A percentile compares a stretch with the other conserved stretches of the same genome.
phyloP scores from a whole-genome alignment of 306 rosid species.

The Fragaria vesca region DNA sequence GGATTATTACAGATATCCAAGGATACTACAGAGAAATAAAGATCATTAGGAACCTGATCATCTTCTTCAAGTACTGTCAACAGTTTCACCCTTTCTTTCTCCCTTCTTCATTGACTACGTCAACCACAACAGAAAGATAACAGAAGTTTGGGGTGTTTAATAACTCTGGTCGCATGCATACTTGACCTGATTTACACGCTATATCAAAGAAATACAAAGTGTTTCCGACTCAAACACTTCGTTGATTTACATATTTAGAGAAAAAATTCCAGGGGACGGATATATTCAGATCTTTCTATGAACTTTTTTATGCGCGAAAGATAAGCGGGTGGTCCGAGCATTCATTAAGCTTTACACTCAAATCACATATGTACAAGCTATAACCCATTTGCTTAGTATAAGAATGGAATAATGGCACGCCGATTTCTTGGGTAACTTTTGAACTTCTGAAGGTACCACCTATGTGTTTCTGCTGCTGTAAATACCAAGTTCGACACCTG shows the following conservation, averaged over 20 bases:
- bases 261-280: not conserved
- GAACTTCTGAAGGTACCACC: constrained; percentile 77
- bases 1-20: too few relatives aligned
- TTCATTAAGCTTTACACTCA: not conserved
- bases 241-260: not conserved
- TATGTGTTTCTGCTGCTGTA: constrained; percentile 84
- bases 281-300: not conserved
- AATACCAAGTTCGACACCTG: constrained; percentile 73
- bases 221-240: not conserved
- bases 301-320: not conserved
- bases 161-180: too few relatives aligned
- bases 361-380: not conserved
- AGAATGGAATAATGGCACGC: constrained; percentile 60
- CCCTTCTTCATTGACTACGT: not conserved
- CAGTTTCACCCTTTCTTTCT: too few relatives aligned
- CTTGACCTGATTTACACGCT: not conserved
- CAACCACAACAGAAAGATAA: too few relatives aligned
- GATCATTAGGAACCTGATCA: too few relatives aligned
- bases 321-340: not conserved
- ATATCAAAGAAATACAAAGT: not conserved
- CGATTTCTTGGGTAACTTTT: constrained; percentile 64
- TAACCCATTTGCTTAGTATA: constrained; percentile 35
- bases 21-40: too few relatives aligned
- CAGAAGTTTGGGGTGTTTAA: too few relatives aligned
- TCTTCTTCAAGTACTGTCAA: too few relatives aligned